Percentiles rank a stretch among this genome's conserved stretches.
These are phyloP conservation scores for Fraxinus cuspidata DNA, from an alignment of 257 asterid species.

Conservation along the genomic window DNA sequence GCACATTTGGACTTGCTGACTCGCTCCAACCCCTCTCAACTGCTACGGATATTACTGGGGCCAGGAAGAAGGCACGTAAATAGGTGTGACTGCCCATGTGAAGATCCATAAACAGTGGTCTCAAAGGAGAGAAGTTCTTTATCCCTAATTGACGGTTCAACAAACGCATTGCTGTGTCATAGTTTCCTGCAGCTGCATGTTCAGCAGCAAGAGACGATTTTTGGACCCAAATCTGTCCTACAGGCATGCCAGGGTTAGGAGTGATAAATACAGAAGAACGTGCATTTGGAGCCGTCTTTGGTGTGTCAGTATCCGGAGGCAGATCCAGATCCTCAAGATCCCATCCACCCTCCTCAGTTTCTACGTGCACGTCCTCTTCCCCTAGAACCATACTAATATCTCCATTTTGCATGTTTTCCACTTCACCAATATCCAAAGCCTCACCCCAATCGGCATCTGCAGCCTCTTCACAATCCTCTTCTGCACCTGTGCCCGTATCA, in stretches of 20 bases:
- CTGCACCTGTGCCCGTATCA: slow-evolving; percentile 42
- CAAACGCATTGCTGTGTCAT: slow-evolving; percentile 90
- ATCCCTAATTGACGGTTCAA: slow-evolving; percentile 84
- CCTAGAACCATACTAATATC: slow-evolving; percentile 44
- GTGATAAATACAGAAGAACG: slow-evolving; percentile 69
- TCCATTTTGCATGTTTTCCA: slow-evolving; percentile 54
- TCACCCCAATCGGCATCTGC: slow-evolving; percentile 78
- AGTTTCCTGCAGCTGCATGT: slow-evolving; percentile 93
- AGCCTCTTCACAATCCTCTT: slow-evolving; percentile 62
- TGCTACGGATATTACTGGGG: slow-evolving; percentile 69
- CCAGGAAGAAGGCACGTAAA: slow-evolving; percentile 70
- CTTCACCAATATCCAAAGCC: slow-evolving; percentile 62
- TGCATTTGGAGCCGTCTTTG: slow-evolving; percentile 50
- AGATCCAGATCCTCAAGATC: slow-evolving; percentile 93
- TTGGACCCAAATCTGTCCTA: slow-evolving; percentile 92
- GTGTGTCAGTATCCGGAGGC: slow-evolving; percentile 80
- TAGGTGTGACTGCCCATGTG: slow-evolving; percentile 78
- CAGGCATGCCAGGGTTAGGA: slow-evolving; percentile 90
- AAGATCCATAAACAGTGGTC: slow-evolving; percentile 61
- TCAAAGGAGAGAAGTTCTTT: slow-evolving; percentile 67
- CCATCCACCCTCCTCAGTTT: slow-evolving; percentile 78
- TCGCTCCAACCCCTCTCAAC: slow-evolving; percentile 87
- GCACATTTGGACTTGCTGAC: slow-evolving; percentile 66
- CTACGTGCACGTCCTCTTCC: slow-evolving; percentile 57
- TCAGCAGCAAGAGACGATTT: slow-evolving; percentile 90